These are phyloP conservation scores for Aspergillus cavernicola DNA, from an alignment of 495 filamentous ascomycete species.

Conservation along the genomic window DNA sequence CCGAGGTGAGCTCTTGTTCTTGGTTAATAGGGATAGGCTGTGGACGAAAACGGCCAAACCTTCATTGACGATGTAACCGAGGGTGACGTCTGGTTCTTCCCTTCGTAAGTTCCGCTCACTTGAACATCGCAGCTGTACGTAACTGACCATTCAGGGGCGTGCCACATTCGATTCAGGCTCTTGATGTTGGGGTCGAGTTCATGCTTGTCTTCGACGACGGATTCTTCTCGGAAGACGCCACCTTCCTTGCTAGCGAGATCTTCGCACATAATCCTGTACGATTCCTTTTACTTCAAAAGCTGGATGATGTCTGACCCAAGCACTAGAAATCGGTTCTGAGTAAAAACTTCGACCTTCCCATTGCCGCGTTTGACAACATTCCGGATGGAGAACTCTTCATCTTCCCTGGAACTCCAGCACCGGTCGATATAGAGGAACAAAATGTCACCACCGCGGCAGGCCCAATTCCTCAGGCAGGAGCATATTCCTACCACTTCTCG, in stretches of 20 bases:
- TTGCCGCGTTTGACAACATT: constrained; percentile 54
- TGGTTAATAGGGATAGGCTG: constrained; percentile 28
- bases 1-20: too few relatives aligned
- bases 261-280: constrained; percentile 53
- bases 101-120: constrained; percentile 31
- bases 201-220: constrained; percentile 68
- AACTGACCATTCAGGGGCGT: constrained; percentile 40
- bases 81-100: constrained; percentile 73
- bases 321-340: constrained; percentile 53
- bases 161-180: constrained; percentile 65
- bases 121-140: neutral
- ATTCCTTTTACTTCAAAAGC: neutral
- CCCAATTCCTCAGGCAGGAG: constrained; percentile 42
- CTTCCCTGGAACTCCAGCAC: constrained; percentile 62
- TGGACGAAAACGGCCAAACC: constrained; percentile 60
- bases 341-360: constrained; percentile 56
- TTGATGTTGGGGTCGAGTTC: constrained; percentile 64
- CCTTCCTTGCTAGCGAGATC: constrained; percentile 64
- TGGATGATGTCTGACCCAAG: neutral
- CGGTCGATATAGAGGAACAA: constrained; percentile 56
- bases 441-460: constrained; percentile 60
- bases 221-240: constrained; percentile 64
- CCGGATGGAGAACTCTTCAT: constrained; percentile 63
- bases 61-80: constrained; percentile 63
- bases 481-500: constrained; percentile 67